Percentiles rank a stretch among this genome's conserved stretches.
Evolutionary conservation across 2,329 filamentous ascomycete genomes (phyloP).

Genomic region (Phoma sp.): DNA sequence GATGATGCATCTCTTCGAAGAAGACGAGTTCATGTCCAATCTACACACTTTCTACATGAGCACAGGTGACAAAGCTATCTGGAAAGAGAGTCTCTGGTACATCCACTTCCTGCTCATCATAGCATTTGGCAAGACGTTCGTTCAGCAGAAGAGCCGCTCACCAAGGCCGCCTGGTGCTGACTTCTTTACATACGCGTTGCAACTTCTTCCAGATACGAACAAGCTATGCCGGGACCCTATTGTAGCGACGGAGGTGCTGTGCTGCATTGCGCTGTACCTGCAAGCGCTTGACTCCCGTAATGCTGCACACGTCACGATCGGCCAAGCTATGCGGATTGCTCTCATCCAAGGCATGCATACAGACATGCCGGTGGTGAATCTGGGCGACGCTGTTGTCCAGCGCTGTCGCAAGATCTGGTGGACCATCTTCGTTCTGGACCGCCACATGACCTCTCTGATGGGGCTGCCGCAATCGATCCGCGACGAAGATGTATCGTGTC

Average conservation of each 20-base stretch:
- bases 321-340: constrained; percentile 60
- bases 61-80: constrained; percentile 33
- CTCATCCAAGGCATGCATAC: constrained; percentile 61
- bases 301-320: constrained; percentile 57
- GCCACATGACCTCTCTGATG: constrained; percentile 62
- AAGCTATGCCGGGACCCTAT: constrained; percentile 54
- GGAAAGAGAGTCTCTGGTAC: constrained; percentile 54
- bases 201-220: constrained; percentile 59
- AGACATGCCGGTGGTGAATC: constrained; percentile 54
- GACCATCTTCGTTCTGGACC: constrained; percentile 61
- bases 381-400: constrained; percentile 53
- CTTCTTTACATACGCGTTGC: constrained; percentile 67
- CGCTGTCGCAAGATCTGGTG: constrained; percentile 61
- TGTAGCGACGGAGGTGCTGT: constrained; percentile 57
- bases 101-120: constrained; percentile 62
- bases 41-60: constrained; percentile 52
- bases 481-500: constrained; percentile 59
- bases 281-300: constrained; percentile 59
- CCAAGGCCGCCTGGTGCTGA: constrained; percentile 59
- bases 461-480: constrained; percentile 58
- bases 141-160: constrained; percentile 44
- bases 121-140: constrained; percentile 63
- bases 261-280: constrained; percentile 60
- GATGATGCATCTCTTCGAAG: constrained; percentile 62
- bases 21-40: constrained; percentile 57